Evolutionary conservation across 2,329 filamentous ascomycete genomes (phyloP), one percentile per base, ranked within the genome.

Genomic region (Penicillium paneum): DNA sequence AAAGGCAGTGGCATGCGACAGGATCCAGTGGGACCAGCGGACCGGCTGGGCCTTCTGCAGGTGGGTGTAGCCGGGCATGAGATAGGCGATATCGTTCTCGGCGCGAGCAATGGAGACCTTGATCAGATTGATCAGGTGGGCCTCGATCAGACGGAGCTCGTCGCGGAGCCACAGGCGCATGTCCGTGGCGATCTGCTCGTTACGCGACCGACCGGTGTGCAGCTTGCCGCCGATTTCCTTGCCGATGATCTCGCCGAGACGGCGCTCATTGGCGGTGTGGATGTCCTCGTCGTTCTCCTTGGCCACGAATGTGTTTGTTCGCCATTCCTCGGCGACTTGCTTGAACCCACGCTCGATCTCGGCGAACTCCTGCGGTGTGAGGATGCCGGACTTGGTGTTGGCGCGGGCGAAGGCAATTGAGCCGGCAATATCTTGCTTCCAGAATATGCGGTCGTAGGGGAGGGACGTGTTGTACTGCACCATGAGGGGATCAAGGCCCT

Each of bases 31-130:
- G 52, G 82, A 85, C 88, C 88, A 96, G 57, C 88, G 80, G 63
- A 96, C 85, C 1, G 90, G 90, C 89, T 77, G 83, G 3, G 90
- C 90, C 49, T 89, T 86, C 76, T 96, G 91, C 34, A 94, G 76
- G 74, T 96, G 91, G 13, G 90, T 95, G 76, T 96, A 96, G 3
- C 89, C 89, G 1, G 91, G 91, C 88, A 96, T 94, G 66, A 95
- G 72, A 60, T 84, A 80, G 63, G 89, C 86, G 59, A 92, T 85
- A 66, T 94, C 89, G 34, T 78, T 74, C 79, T 91, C 88, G 2
- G 90, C 89, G 28, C 90, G 83, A 43, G 78, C 76, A 34, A 85
- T 81, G 13, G 86, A 83, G 44, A 91, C 87, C 65, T 83, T 79
- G 38, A 96, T 77, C 62, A 96, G 82, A 51, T 83, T 81, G 40